Evolutionary conservation across 1,284 basidiomycete genomes (phyloP).

Genomic region (Phellinidium pouzarii): DNA sequence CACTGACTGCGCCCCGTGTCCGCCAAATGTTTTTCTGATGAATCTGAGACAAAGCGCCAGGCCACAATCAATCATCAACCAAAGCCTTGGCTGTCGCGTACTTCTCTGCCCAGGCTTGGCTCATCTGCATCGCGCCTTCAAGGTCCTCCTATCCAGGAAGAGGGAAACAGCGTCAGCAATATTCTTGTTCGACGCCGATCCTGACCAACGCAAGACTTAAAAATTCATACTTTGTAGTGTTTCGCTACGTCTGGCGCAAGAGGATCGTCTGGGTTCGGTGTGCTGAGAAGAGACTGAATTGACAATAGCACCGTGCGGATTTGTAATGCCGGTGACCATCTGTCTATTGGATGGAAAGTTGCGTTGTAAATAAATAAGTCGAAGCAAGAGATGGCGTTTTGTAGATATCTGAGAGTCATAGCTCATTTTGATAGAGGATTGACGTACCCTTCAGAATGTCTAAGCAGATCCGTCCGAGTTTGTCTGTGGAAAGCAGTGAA

Average conservation of each 20-base stretch:
- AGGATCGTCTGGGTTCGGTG: slow-evolving; percentile 99
- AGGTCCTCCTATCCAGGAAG: slow-evolving; percentile 62
- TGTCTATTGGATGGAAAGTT: slow-evolving; percentile 52
- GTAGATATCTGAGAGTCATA: not conserved
- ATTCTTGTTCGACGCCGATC: too few species aligned
- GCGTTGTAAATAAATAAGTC: not conserved
- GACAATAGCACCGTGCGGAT: slow-evolving; percentile 97
- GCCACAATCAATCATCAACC: too few species aligned
- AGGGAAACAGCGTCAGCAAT: too few species aligned
- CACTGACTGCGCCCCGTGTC: not conserved
- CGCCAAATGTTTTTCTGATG: too few species aligned
- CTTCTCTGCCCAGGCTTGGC: slow-evolving; percentile 87
- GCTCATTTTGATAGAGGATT: slow-evolving; percentile 6
- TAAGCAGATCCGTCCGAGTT: slow-evolving; percentile 95
- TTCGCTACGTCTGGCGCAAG: slow-evolving; percentile 97
- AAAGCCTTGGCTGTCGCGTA: too few species aligned
- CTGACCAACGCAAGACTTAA: not conserved
- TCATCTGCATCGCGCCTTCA: slow-evolving; percentile 83
- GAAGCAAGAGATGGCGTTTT: not conserved
- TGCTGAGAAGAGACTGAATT: slow-evolving; percentile 90
- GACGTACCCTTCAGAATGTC: slow-evolving; percentile 89
- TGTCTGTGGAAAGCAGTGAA: slow-evolving; percentile 55
- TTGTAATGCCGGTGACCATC: slow-evolving; percentile 98
- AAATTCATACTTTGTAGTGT: slow-evolving; percentile 71
- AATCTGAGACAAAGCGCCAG: too few species aligned